Conservation (phyloP, 148 eudicot genomes). For the Camellia sinensis region DNA sequence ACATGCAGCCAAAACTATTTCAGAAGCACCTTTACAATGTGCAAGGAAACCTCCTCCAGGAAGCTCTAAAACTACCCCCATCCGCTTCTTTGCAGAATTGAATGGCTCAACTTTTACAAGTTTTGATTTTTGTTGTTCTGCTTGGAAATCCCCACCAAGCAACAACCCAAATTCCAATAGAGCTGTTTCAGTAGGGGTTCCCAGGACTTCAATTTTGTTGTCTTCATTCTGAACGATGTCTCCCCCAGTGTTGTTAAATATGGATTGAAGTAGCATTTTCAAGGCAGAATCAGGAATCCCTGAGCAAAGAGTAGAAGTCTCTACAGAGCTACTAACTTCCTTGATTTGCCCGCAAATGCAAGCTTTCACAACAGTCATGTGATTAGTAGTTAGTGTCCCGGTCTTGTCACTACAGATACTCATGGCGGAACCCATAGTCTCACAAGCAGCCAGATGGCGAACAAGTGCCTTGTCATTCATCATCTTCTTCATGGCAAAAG, state of each 20-base stretch:
- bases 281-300: conserved; percentile 45
- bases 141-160: conserved; percentile 61
- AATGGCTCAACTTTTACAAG: conserved; percentile 76
- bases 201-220: conserved; percentile 57
- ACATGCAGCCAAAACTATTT: conserved; percentile 72
- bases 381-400: conserved; percentile 81
- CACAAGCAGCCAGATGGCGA: conserved; percentile 84
- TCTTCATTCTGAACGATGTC: conserved; percentile 53
- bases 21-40: conserved; percentile 83
- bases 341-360: conserved; percentile 54
- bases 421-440: conserved; percentile 90
- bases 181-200: conserved; percentile 78
- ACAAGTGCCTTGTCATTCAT: conserved; percentile 92
- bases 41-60: conserved; percentile 57
- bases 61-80: conserved; percentile 67
- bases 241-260: conserved; percentile 77
- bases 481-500: conserved; percentile 94
- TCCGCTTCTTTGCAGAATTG: conserved; percentile 68
- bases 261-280: conserved; percentile 54
- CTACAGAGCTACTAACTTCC: conserved; percentile 32
- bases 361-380: conserved; percentile 77
- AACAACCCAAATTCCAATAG: conserved; percentile 66
- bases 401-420: conserved; percentile 88
- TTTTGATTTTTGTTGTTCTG: conserved; percentile 40
- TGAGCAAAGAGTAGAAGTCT: conserved; percentile 26